These are phyloP conservation scores for Geotrichum carabidarum DNA, from an alignment of 1,139 yeast genomes.

Conservation along the genomic window DNA sequence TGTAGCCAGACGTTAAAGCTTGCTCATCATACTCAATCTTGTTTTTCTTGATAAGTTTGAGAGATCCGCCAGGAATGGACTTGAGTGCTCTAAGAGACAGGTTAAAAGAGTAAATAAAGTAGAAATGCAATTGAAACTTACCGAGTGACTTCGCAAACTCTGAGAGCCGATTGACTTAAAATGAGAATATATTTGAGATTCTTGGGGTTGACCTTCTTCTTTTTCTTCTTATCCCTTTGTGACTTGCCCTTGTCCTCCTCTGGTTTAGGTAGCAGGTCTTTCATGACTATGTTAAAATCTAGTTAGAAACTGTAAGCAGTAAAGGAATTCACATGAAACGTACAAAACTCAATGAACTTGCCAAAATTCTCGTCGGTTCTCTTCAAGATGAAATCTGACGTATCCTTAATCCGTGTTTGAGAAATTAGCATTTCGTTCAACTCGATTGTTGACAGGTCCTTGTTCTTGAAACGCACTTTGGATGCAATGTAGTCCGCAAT, in stretches of 20 bases:
- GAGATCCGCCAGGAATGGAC: conserved; percentile 41
- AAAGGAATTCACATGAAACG: not conserved
- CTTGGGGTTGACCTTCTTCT: conserved; percentile 4
- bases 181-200: conserved; percentile 47
- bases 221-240: conserved; percentile 12
- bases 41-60: conserved; percentile 65
- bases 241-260: conserved; percentile 2
- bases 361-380: conserved; percentile 48
- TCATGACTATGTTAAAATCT: not conserved
- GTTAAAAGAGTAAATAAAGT: not conserved
- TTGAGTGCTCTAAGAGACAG: conserved; percentile 40
- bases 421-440: conserved; percentile 52
- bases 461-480: conserved; percentile 47
- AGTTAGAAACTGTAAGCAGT: not conserved
- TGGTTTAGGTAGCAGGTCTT: conserved; percentile 9
- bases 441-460: conserved; percentile 59
- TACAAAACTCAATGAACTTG: conserved; percentile 39
- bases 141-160: conserved; percentile 69
- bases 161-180: conserved; percentile 61
- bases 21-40: conserved; percentile 55
- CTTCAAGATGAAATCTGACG: conserved; percentile 46
- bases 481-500: conserved; percentile 58
- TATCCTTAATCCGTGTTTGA: conserved; percentile 48
- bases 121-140: not conserved
- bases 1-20: conserved; percentile 45